These are phyloP conservation scores for Pinus tabuliformis DNA, from an alignment of 75 land plant species.

Conservation along the genomic window DNA sequence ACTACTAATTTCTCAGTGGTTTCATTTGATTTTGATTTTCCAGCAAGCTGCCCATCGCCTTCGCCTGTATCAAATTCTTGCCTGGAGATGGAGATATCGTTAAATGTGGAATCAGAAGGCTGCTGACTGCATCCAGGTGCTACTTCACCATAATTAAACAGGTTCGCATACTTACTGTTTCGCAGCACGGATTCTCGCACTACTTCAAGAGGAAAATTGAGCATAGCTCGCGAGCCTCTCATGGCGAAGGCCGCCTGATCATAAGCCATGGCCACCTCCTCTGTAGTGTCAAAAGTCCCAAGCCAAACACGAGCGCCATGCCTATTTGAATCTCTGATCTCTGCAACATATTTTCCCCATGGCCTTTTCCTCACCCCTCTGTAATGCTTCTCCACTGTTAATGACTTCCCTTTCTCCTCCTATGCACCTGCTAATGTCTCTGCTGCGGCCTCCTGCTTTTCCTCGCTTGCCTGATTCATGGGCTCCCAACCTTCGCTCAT, in stretches of 20 bases:
- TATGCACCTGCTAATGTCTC: neutral
- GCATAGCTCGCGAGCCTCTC: constrained; percentile 17
- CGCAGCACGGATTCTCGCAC: neutral
- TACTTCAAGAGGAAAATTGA: constrained; percentile 19
- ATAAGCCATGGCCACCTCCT: constrained; percentile 26
- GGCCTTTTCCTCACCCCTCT: constrained; percentile 47
- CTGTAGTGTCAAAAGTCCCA: constrained; percentile 33
- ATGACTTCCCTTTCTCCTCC: constrained; percentile 4
- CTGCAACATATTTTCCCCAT: constrained; percentile 44
- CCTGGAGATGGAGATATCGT: neutral
- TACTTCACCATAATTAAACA: neutral
- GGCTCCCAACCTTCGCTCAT: constrained; percentile 17
- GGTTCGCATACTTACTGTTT: neutral
- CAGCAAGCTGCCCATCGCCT: neutral
- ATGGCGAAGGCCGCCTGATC: constrained; percentile 26
- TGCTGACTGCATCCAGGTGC: neutral
- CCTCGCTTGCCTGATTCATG: neutral
- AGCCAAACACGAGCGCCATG: constrained; percentile 40
- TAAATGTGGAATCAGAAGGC: neutral
- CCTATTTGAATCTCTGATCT: constrained; percentile 36
- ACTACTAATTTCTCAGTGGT: neutral
- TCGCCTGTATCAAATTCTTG: neutral
- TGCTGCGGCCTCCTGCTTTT: neutral
- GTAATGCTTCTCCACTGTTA: constrained; percentile 11
- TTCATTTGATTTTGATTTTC: neutral